These are phyloP conservation scores for Huntiella omanensis DNA, from an alignment of 2,329 filamentous ascomycete genomes.

Conservation along the genomic window DNA sequence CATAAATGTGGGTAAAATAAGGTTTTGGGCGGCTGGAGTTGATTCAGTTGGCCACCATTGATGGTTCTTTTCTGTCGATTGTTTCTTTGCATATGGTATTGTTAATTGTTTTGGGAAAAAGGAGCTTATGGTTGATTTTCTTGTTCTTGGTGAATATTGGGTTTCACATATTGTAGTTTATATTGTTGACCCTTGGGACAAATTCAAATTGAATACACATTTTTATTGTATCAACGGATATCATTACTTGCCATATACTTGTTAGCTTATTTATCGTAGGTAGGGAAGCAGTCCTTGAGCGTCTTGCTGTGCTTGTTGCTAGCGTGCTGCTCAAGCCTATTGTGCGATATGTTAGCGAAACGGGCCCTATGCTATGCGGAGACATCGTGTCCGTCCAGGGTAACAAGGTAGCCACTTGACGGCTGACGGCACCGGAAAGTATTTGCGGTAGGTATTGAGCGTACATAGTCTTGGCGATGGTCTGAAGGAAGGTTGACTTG, in stretches of 20 bases:
- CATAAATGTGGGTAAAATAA: neutral
- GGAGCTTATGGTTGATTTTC: too few species aligned
- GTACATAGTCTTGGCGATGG: conserved; percentile 52
- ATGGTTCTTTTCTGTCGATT: neutral
- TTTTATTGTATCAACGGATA: too few species aligned
- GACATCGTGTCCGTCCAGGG: neutral
- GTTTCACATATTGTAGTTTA: too few species aligned
- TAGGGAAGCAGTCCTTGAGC: conserved; percentile 52
- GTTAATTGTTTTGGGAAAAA: too few species aligned
- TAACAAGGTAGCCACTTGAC: neutral
- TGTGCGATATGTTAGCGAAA: neutral
- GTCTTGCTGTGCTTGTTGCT: conserved; percentile 60
- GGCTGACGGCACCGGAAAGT: too few species aligned
- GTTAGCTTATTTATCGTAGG: conserved; percentile 8
- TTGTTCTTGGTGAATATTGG: too few species aligned
- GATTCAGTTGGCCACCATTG: neutral
- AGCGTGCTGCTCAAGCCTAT: conserved; percentile 50
- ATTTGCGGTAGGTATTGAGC: neutral
- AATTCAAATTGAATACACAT: too few species aligned
- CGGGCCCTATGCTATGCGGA: neutral
- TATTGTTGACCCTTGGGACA: too few species aligned
- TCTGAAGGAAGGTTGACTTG: conserved; percentile 64
- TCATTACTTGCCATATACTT: too few species aligned
- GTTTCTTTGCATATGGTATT: neutral
- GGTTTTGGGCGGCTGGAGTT: neutral